Base-by-base conservation (phyloP, 2,329 filamentous ascomycete species). In the Chrysosporium queenslandicum region DNA sequence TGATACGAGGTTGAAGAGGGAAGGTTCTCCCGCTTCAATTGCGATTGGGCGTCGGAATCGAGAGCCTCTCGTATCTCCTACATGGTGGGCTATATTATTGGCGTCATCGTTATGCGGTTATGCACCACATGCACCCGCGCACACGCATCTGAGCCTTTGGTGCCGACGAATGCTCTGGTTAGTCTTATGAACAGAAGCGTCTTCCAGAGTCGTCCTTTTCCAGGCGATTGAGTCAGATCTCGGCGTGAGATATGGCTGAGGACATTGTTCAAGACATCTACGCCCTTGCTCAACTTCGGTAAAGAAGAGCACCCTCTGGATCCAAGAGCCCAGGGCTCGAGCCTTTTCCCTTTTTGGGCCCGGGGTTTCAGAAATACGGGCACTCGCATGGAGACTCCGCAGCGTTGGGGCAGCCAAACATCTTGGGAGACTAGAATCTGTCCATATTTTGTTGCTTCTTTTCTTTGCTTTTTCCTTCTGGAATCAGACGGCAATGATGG, bases 1-100 rank as follows among this genome's bases (percentile, higher is more conserved):
- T 23, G 11, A 46, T 46, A 46, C 42, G 42, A 46, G 42, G 25
- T 32, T 46, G 42, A 32, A 46, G 25, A 32, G n/a, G 42, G 42
- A 32, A 46, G 16, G 18, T 14, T 12, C 20, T 32, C 27, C 30
- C 42, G 23, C n/a, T 18, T 6, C n/a, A 9, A 11, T 18, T 32
- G 9, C 11, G 11, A 42, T 12, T 27, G 40, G 40, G 4, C 27
- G n/a, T 21, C 23, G 23, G 12, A 14, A 20, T 46, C n/a, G n/a
- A n/a, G 42, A 32, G 42, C 42, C 27, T 46, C 42, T 32, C 30
- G n/a, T 40, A 23, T 40, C n/a, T n/a, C n/a, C n/a, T n/a, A n/a
- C n/a, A n/a, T n/a, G n/a, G n/a, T n/a, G n/a, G n/a, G n/a, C n/a
- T n/a, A n/a, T n/a, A n/a, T n/a, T n/a, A n/a, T n/a, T n/a, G n/a